phyloP scores from a whole-genome alignment of 1,139 yeast genomes.

The Zygosaccharomyces sapae region DNA sequence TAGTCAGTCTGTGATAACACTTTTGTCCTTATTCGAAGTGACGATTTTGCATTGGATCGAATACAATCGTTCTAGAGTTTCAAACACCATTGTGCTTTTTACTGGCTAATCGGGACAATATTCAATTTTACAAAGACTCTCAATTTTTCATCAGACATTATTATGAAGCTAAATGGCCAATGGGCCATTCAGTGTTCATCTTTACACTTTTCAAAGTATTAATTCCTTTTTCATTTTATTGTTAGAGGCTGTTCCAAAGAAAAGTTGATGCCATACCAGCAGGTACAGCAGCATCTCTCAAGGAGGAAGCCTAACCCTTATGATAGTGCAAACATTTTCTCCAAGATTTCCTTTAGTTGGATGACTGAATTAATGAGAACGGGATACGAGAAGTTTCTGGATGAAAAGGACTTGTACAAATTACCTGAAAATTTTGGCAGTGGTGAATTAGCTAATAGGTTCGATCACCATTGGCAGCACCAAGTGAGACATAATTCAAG shows the following conservation, averaged over 20 bases:
- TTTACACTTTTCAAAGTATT: constrained; percentile 45
- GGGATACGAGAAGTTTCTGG: constrained; percentile 71
- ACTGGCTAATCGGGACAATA: constrained; percentile 62
- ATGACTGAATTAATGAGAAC: constrained; percentile 84
- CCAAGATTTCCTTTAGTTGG: constrained; percentile 82
- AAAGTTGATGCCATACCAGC: constrained; percentile 40
- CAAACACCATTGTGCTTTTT: constrained; percentile 70
- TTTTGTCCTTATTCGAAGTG: constrained; percentile 44
- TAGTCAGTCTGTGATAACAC: constrained; percentile 30
- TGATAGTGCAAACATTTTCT: constrained; percentile 78
- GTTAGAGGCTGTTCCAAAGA: constrained; percentile 53
- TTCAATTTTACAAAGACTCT: constrained; percentile 44
- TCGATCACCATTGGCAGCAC: constrained; percentile 59
- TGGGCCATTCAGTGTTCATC: constrained; percentile 39
- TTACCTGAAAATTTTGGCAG: constrained; percentile 66
- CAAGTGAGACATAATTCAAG: constrained; percentile 40
- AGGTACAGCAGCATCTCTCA: constrained; percentile 39
- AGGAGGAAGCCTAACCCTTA: constrained; percentile 51
- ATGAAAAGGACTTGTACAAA: constrained; percentile 75
- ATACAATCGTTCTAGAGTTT: constrained; percentile 57
- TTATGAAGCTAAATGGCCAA: constrained; percentile 32
- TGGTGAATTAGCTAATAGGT: constrained; percentile 44
- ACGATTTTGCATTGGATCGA: constrained; percentile 65
- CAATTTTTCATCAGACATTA: constrained; percentile 49
- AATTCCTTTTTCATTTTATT: constrained; percentile 50